Evolutionary conservation across 2,329 filamentous ascomycete genomes (phyloP).

Genomic region (Phialophora verrucosa): DNA sequence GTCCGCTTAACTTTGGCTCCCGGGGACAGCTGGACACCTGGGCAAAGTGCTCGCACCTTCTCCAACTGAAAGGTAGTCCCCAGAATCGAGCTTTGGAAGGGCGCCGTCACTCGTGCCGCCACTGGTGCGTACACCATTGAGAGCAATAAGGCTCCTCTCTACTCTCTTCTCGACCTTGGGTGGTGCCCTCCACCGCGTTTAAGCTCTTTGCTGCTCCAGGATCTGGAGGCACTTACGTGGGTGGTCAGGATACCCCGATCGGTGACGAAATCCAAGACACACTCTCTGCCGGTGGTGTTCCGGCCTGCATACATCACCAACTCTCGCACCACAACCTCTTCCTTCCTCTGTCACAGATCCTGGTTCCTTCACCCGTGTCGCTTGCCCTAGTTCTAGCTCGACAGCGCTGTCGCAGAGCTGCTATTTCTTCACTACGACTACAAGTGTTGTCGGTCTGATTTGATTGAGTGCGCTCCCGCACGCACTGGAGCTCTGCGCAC

Average conservation of each 20-base stretch:
- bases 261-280: background rate
- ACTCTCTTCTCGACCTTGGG: background rate
- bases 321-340: slow-evolving; percentile 21
- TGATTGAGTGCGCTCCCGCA: slow-evolving; percentile 1
- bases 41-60: background rate
- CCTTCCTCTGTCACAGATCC: background rate
- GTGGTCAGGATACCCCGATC: background rate
- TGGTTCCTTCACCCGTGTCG: background rate
- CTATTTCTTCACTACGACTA: background rate
- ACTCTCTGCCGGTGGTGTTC: background rate
- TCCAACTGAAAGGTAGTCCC: background rate
- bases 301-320: slow-evolving; percentile 26
- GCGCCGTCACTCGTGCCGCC: background rate
- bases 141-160: background rate
- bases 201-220: background rate
- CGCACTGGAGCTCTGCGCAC: slow-evolving; percentile 14
- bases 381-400: background rate
- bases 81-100: background rate
- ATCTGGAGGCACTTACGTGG: background rate
- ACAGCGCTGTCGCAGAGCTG: slow-evolving; percentile 5
- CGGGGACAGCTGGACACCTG: too few relatives aligned
- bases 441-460: background rate
- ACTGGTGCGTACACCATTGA: background rate
- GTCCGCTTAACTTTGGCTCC: background rate
- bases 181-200: background rate